Evolutionary conservation across 2,329 filamentous ascomycete species (phyloP).

Genomic region (Fonsecaea monophora): DNA sequence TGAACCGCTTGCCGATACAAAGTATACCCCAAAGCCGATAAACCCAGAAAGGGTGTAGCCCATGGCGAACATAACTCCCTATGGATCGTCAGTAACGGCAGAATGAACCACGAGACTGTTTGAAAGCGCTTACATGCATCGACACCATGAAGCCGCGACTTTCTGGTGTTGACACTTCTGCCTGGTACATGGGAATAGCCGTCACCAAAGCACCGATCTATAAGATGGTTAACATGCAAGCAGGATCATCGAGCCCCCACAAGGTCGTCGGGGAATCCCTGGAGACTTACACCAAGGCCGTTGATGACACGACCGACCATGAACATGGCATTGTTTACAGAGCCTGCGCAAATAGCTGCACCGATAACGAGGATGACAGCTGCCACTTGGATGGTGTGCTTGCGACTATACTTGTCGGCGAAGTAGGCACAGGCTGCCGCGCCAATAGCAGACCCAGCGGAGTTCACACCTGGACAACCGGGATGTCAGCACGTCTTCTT

Average conservation of each 20-base stretch:
- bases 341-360: conserved; percentile 49
- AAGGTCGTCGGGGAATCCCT: not conserved
- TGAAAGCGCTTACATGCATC: conserved; percentile 36
- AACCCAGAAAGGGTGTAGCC: conserved; percentile 38
- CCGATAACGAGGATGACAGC: conserved; percentile 43
- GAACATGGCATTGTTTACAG: conserved; percentile 45
- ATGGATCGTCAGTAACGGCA: conserved; percentile 47
- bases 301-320: conserved; percentile 32
- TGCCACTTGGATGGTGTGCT: conserved; percentile 49
- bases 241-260: not conserved
- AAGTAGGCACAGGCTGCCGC: conserved; percentile 49
- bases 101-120: conserved; percentile 48
- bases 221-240: not conserved
- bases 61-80: conserved; percentile 38
- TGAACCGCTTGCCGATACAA: conserved; percentile 34
- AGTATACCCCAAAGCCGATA: conserved; percentile 38
- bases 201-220: conserved; percentile 32
- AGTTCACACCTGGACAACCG: conserved; percentile 44
- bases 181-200: conserved; percentile 39
- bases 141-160: conserved; percentile 39
- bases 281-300: conserved; percentile 21
- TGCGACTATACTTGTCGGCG: conserved; percentile 49
- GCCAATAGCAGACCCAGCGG: conserved; percentile 52
- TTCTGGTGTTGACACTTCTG: conserved; percentile 39
- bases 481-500: not conserved